Base-by-base conservation (phyloP, 1,284 basidiomycete genomes). In the Tremellales sp. region DNA sequence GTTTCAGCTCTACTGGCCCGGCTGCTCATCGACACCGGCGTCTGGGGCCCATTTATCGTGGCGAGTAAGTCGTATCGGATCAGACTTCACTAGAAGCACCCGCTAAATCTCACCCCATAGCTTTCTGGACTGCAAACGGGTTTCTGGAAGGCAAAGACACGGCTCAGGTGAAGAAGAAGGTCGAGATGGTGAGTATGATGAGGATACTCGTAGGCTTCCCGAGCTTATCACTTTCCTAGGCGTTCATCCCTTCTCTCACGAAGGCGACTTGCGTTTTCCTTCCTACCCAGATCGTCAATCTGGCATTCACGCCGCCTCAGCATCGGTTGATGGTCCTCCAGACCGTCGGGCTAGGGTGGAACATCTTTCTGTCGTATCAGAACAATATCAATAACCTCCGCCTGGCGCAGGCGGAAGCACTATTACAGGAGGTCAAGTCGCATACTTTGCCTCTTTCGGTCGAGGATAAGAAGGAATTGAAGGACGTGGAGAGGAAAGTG, bases 281-380 rank as follows among this genome's bases (percentile, higher is more conserved):
- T 37, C 88, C 88, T 0, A 81, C 86, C 0, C 87, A 91, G 65
- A 67, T 86, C 46, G 73, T 88, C 74, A 92, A 92, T 74, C 91
- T 91, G 61, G 75, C 81, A 12, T 21, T 91, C 41, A 79, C 91
- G 0, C 89, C 88, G 0, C 79, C 78, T 4, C 87, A 90, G 60
- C 75, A 89, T 45, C 81, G 87, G n/a, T 82, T 91, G 50, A 76
- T 85, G 7, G 76, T 85, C 18, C 79, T 89, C 24, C 81, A 87
- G 61, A 78, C 84, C 13, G 86, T 92, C 44, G 85, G 83, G 50
- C 76, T 92, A 44, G 64, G 63, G 42, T 91, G 87, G 89, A 74
- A 91, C 56, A 56, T 60, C 41, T 66, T 51, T 50, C 54, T 58
- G 12, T 66, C 60, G 2, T 58, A 65, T 60, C 54, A 63, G 29